Conservation (phyloP, 768 basidiomycete genomes). For the Grammothele lineata region DNA sequence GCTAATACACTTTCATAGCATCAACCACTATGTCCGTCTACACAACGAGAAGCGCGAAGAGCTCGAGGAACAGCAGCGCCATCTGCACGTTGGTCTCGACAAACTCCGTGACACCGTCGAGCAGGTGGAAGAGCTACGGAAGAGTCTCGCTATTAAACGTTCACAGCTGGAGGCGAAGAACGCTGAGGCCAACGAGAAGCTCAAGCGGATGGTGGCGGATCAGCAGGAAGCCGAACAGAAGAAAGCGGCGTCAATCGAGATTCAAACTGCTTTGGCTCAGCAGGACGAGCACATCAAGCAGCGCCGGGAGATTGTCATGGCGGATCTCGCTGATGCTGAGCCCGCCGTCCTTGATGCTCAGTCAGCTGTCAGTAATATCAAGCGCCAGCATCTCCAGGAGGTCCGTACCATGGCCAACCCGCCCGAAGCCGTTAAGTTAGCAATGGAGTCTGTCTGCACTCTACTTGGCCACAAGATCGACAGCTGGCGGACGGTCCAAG, state of each 20-base stretch:
- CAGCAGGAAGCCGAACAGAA: conserved; percentile 99
- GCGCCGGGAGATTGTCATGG: conserved; percentile 84
- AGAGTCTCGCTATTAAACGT: conserved; percentile 91
- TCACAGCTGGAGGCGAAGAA: conserved; percentile 91
- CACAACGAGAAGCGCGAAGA: conserved; percentile 97
- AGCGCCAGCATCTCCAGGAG: conserved; percentile 92
- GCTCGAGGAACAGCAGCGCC: conserved; percentile 96
- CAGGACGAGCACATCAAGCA: conserved; percentile 89
- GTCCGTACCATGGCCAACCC: conserved; percentile 98
- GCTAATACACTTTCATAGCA: conserved; percentile 45
- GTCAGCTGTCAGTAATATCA: conserved; percentile 95
- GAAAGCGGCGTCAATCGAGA: conserved; percentile 93
- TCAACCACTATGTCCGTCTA: conserved; percentile 94
- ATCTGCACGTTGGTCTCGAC: conserved; percentile 96
- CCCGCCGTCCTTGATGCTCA: conserved; percentile 96
- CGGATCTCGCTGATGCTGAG: conserved; percentile 95
- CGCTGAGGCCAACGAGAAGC: conserved; percentile 93
- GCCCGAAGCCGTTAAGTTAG: conserved; percentile 93
- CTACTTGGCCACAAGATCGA: conserved; percentile 96
- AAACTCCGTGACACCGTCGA: conserved; percentile 94
- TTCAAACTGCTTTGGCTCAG: conserved; percentile 88
- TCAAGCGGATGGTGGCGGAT: conserved; percentile 96
- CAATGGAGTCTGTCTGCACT: conserved; percentile 98
- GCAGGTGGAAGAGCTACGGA: conserved; percentile 93
- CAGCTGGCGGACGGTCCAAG: conserved; percentile 93